These are phyloP conservation scores for Guadua angustifolia DNA, from an alignment of 176 grass and related monocot species.

Conservation along the genomic window DNA sequence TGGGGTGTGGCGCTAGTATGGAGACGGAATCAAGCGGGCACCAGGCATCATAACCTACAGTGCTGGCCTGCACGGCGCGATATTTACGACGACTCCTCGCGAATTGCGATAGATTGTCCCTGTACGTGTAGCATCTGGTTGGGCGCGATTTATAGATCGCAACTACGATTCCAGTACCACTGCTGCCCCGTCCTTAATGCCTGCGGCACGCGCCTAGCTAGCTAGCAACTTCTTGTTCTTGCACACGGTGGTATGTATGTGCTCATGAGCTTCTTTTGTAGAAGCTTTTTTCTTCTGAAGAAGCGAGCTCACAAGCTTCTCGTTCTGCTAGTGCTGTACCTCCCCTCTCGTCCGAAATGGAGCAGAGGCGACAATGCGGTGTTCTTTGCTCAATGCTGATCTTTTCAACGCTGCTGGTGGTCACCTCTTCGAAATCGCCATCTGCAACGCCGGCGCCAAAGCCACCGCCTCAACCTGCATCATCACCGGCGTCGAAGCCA, in stretches of 20 bases:
- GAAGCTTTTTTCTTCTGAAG: too few species aligned
- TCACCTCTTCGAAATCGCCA: conserved; percentile 31
- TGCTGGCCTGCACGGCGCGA: too few species aligned
- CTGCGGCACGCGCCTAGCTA: too few species aligned
- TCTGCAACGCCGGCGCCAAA: conserved; percentile 1
- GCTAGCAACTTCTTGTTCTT: background rate
- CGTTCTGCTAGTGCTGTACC: background rate
- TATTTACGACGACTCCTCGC: background rate
- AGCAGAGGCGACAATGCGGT: conserved; percentile 2
- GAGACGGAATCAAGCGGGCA: conserved; percentile 19
- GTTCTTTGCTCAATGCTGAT: conserved; percentile 36
- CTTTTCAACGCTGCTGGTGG: conserved; percentile 11
- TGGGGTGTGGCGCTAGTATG: background rate
- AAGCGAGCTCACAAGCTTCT: background rate
- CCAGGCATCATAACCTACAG: background rate
- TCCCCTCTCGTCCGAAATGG: background rate
- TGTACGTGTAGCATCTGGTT: background rate
- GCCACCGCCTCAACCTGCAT: background rate
- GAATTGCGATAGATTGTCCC: background rate
- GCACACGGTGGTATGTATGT: background rate
- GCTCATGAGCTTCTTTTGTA: too few species aligned
- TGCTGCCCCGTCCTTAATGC: too few species aligned
- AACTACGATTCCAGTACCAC: too few species aligned
- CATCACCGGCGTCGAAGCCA: background rate
- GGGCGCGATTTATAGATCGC: too few species aligned